Percentiles rank a stretch among this genome's conserved stretches.
Evolutionary conservation across 73 alveolate genomes (phyloP).

Genomic region (Paramecium octaurelia): DNA sequence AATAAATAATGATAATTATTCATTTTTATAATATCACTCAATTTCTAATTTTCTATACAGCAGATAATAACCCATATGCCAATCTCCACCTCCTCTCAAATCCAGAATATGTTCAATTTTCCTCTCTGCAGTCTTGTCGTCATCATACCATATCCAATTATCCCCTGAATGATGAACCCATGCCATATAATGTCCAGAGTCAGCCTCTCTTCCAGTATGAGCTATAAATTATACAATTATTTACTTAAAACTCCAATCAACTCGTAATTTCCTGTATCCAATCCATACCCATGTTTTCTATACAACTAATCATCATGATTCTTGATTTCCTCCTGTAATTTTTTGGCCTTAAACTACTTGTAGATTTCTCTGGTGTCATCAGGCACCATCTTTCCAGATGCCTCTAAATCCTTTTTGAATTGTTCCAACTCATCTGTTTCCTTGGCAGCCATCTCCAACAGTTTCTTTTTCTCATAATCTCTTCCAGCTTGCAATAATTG

Average conservation of each 20-base stretch:
- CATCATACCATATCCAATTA: constrained; percentile 95
- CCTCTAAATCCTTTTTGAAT: constrained; percentile 69
- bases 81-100: constrained; percentile 99
- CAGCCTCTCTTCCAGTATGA: constrained; percentile 98
- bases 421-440: constrained; percentile 67
- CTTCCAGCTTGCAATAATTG: constrained; percentile 89
- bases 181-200: constrained; percentile 98
- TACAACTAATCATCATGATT: constrained; percentile 73
- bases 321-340: constrained; percentile 78
- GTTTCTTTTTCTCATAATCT: constrained; percentile 85
- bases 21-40: constrained; percentile 53
- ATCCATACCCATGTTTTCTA: constrained; percentile 79
- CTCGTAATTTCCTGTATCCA: constrained; percentile 96
- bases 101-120: constrained; percentile 90
- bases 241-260: constrained; percentile 85
- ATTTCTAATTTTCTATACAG: constrained; percentile 93
- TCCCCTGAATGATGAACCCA: constrained; percentile 94
- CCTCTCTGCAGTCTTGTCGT: constrained; percentile 86
- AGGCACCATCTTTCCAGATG: constrained; percentile 66
- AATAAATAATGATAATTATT: constrained; percentile 58
- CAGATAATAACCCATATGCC: constrained; percentile 98
- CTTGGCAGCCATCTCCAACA: constrained; percentile 64
- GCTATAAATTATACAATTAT: constrained; percentile 56
- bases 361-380: constrained; percentile 73
- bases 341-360: constrained; percentile 65